Evolutionary conservation across 495 filamentous ascomycete genomes (phyloP).

Genomic region (Aspergillus carlsbadensis): DNA sequence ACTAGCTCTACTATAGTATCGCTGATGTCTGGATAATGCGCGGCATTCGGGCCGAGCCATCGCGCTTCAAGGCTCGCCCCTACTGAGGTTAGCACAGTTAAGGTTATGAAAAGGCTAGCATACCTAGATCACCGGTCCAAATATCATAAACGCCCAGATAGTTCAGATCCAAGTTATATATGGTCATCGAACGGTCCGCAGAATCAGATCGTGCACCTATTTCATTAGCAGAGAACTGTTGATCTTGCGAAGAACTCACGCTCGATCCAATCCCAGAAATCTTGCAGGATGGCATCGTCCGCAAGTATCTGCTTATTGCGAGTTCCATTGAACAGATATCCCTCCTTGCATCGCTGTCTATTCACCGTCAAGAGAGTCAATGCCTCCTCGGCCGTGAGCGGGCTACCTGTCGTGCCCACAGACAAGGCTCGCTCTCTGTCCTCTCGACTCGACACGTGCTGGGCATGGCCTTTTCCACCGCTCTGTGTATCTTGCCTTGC

Average conservation of each 20-base stretch:
- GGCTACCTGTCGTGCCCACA: slow-evolving; percentile 23
- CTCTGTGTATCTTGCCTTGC: slow-evolving; percentile 17
- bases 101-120: slow-evolving; percentile 9
- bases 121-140: slow-evolving; percentile 76
- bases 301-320: slow-evolving; percentile 65
- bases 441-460: slow-evolving; percentile 46
- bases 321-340: slow-evolving; percentile 74
- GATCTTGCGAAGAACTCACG: slow-evolving; percentile 44
- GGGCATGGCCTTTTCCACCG: slow-evolving; percentile 10
- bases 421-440: slow-evolving; percentile 38
- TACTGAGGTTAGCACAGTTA: slow-evolving; percentile 24
- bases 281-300: slow-evolving; percentile 73
- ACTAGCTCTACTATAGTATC: slow-evolving; percentile 53
- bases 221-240: not conserved
- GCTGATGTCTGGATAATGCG: slow-evolving; percentile 37
- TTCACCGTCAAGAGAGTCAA: slow-evolving; percentile 46
- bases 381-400: slow-evolving; percentile 38
- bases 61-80: slow-evolving; percentile 35
- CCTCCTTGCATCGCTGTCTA: slow-evolving; percentile 59
- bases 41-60: slow-evolving; percentile 20
- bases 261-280: slow-evolving; percentile 75
- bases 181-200: slow-evolving; percentile 67
- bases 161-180: slow-evolving; percentile 72
- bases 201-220: slow-evolving; percentile 66
- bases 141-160: slow-evolving; percentile 80